Evolutionary conservation across 768 basidiomycete species (phyloP), one percentile per base, ranked within the genome.

Genomic region (Chalciporus piperatus): DNA sequence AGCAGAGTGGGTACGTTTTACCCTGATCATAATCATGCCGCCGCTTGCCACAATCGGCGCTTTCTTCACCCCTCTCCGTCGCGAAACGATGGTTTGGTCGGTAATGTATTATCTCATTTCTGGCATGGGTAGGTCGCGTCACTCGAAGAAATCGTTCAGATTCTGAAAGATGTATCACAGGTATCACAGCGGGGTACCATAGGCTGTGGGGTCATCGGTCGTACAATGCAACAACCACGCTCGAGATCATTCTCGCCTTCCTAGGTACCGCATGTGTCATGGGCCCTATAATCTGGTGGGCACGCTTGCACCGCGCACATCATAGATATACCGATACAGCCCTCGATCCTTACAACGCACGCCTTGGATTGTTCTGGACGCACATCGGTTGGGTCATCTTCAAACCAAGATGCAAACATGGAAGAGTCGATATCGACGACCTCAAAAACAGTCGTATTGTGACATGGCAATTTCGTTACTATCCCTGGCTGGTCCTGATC

Each of bases 201-300:
- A 84, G 97, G 50, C 79, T 98, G 0, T 99, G 95, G 94, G 91
- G 97, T 9, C 97, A 99, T 65, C 84, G 97, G 50, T 79, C 91
- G 0, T 99, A 96, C 70, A 98, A 97, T 65, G 97, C 96, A 32
- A 85, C 88, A 3, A 77, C 78, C 52, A 85, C 89, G 16, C 74
- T 98, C 11, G 87, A 98, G 67, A 96, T 92, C 65, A 72, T 81
- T 56, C 82, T 98, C 44, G 91, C 94, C 23, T 62, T 89, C 17
- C 79, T 84, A 10, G 97, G 97, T 45, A 86, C 92, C 1, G 96
- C 96, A 42, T 94, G 95, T 6, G 88, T 96, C 41, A 83, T 98
- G 66, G 96, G 96, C 8, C 96, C 95, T 19, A 96, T 99, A 74
- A 89, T 92, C 69, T 98, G 97, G 97, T 98, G 97, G 97, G 87